Evolutionary conservation across 352 stramenopile genomes (phyloP).

Genomic region (Pythium rhizo-oryzae): DNA sequence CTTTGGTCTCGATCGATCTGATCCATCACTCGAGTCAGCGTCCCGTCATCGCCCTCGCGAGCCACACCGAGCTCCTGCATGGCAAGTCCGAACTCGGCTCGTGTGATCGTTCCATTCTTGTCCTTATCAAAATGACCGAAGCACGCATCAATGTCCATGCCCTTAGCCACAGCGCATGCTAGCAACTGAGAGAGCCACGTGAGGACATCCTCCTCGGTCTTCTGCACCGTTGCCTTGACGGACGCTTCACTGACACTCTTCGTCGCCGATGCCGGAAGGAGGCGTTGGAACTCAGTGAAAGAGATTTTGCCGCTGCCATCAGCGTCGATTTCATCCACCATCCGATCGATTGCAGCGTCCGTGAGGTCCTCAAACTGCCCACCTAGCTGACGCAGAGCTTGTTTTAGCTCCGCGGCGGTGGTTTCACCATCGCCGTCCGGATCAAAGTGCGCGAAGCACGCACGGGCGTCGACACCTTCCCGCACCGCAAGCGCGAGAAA

Average conservation of each 20-base stretch:
- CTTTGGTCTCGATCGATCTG: conserved; percentile 67
- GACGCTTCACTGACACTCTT: not conserved
- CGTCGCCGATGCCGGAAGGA: conserved; percentile 29
- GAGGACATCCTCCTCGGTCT: conserved; percentile 34
- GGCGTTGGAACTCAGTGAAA: conserved; percentile 56
- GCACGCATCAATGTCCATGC: conserved; percentile 55
- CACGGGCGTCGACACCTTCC: conserved; percentile 47
- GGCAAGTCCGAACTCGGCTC: conserved; percentile 55
- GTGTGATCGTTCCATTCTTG: conserved; percentile 58
- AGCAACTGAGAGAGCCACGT: conserved; percentile 48
- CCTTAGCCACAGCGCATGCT: conserved; percentile 43
- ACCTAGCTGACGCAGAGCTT: conserved; percentile 48
- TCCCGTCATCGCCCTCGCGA: conserved; percentile 5
- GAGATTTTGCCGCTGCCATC: conserved; percentile 62
- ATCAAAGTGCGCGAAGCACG: conserved; percentile 66
- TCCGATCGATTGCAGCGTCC: conserved; percentile 40
- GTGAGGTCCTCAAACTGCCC: conserved; percentile 47
- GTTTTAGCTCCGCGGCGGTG: conserved; percentile 54
- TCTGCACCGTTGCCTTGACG: not conserved
- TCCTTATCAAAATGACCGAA: conserved; percentile 90
- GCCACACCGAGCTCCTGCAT: conserved; percentile 62
- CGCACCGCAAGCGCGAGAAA: conserved; percentile 42
- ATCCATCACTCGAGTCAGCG: conserved; percentile 47
- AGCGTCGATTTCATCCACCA: conserved; percentile 51
- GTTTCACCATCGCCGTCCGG: conserved; percentile 48